phyloP scores from a whole-genome alignment of 129 eudicot genomes.

The Ambrosia artemisiifolia region DNA sequence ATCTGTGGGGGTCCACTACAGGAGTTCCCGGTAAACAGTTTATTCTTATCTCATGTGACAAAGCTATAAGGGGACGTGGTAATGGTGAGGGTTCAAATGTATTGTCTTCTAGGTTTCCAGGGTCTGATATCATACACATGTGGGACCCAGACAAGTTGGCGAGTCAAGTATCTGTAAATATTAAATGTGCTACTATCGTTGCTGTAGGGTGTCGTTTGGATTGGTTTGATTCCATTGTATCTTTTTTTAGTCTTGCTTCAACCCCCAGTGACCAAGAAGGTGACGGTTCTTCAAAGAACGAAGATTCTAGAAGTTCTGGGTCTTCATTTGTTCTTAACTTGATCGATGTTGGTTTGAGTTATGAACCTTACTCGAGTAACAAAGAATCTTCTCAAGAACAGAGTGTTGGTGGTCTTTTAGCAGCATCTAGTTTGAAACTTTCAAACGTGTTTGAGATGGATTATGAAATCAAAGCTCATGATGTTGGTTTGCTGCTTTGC shows the following conservation, averaged over 20 bases:
- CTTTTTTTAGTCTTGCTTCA: slow-evolving; percentile 59
- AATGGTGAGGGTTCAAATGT: slow-evolving; percentile 88
- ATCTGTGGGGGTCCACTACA: slow-evolving; percentile 66
- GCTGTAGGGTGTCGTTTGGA: slow-evolving; percentile 90
- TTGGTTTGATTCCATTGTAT: slow-evolving; percentile 64
- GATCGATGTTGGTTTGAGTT: slow-evolving; percentile 79
- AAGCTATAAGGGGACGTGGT: slow-evolving; percentile 74
- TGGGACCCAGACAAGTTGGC: slow-evolving; percentile 48
- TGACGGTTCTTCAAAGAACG: slow-evolving; percentile 26
- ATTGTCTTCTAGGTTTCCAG: slow-evolving; percentile 64
- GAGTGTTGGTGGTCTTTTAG: slow-evolving; percentile 67
- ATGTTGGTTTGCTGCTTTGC: slow-evolving; percentile 79
- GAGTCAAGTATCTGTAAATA: slow-evolving; percentile 50
- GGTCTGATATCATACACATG: slow-evolving; percentile 66
- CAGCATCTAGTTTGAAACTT: slow-evolving; percentile 71
- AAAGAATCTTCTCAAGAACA: slow-evolving; percentile 27
- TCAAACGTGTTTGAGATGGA: slow-evolving; percentile 40
- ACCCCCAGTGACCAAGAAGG: slow-evolving; percentile 37
- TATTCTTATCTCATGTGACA: slow-evolving; percentile 68
- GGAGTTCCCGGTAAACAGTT: slow-evolving; percentile 46
- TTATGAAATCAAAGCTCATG: slow-evolving; percentile 62
- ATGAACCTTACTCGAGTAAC: slow-evolving; percentile 59
- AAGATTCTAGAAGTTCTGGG: slow-evolving; percentile 21
- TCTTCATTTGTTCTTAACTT: slow-evolving; percentile 72
- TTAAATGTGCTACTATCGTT: slow-evolving; percentile 70